Base-by-base conservation (phyloP, 2,329 filamentous ascomycete species). In the Thelonectria discophora region DNA sequence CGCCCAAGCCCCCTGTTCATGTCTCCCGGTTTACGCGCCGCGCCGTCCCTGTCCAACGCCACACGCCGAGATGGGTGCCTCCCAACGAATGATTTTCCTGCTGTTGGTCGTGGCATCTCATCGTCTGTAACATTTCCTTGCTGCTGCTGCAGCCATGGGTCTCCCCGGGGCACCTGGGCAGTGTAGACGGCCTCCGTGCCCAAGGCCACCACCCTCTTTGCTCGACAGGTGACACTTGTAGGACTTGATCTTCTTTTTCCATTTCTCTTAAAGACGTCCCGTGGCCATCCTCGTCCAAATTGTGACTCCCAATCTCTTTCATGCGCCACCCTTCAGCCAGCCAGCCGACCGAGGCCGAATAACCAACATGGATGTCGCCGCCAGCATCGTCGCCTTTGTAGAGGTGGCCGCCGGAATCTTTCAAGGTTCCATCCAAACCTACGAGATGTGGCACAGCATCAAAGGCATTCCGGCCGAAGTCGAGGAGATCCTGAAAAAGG, bases 371-470 rank as follows among this genome's bases (percentile, higher is more conserved):
- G 68, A 65, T 32, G 62, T 51, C n/a, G 63, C 68, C 8, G 65
- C 69, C 15, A 65, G 65, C 34, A 53, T 64, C 18, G 52, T 74
- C 18, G 72, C 72, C 32, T 65, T 75, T 20, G 55, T 71, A 27
- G 65, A 73, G 40, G 42, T 70, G 3, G 53, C 70, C 18, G 21
- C 60, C 3, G 57, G 65, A 6, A 68, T 73, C 27, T 67, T 55
- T 6, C 69, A 65, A 37, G 62, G 63, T 30, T 62, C 69, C 1
- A 18, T 69, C 45, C 69, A 69, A 18, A 53, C 62, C 17, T 66
- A 67, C 8, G 32, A 59, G 21, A 11, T 74, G 51, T 74, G 71
- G 68, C 60, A 73, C 1, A 56, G 73, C 27, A 39, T 74, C 30
- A 37, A 69, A 24, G 61, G 70, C 2, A 49, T 74, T 20, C 70